Conservation (phyloP, 768 basidiomycete species). For the Lactifluus pinguis region DNA sequence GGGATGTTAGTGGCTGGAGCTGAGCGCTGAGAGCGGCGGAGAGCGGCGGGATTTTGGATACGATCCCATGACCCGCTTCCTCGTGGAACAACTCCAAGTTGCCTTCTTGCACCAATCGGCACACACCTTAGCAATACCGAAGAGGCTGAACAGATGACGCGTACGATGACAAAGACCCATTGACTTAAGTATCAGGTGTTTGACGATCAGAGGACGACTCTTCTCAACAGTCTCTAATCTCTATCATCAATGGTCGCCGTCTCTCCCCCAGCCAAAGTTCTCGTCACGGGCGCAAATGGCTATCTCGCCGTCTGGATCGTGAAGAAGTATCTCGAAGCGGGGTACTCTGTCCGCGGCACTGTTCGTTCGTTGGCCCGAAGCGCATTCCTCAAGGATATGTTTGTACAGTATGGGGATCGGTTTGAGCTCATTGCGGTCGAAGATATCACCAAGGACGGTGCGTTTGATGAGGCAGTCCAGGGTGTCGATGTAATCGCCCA, state of each 20-base stretch:
- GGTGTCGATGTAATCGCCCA: slow-evolving; percentile 67
- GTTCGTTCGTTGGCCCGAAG: slow-evolving; percentile 58
- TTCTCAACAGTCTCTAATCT: not conserved
- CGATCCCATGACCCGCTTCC: too few relatives aligned
- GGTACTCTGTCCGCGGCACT: slow-evolving; percentile 57
- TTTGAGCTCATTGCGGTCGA: slow-evolving; percentile 60
- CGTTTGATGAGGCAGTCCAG: slow-evolving; percentile 73
- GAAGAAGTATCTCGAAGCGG: slow-evolving; percentile 44
- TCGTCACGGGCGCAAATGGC: slow-evolving; percentile 53
- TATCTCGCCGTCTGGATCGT: slow-evolving; percentile 55
- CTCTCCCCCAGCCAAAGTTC: slow-evolving; percentile 30
- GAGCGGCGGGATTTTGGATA: too few relatives aligned
- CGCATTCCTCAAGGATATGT: slow-evolving; percentile 43
- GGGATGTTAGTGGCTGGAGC: too few relatives aligned
- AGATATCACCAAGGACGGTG: slow-evolving; percentile 53
- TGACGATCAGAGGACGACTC: too few relatives aligned
- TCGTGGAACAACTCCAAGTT: too few relatives aligned
- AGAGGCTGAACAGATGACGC: too few relatives aligned
- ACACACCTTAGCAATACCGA: too few relatives aligned
- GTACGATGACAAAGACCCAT: too few relatives aligned
- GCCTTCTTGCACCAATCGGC: too few relatives aligned
- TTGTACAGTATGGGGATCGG: slow-evolving; percentile 44
- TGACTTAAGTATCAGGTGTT: too few relatives aligned
- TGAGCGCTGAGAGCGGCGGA: too few relatives aligned
- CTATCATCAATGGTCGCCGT: slow-evolving; percentile 29